These are phyloP conservation scores for Geotrichum klebahnii DNA, from an alignment of 1,139 yeast species.

Conservation along the genomic window DNA sequence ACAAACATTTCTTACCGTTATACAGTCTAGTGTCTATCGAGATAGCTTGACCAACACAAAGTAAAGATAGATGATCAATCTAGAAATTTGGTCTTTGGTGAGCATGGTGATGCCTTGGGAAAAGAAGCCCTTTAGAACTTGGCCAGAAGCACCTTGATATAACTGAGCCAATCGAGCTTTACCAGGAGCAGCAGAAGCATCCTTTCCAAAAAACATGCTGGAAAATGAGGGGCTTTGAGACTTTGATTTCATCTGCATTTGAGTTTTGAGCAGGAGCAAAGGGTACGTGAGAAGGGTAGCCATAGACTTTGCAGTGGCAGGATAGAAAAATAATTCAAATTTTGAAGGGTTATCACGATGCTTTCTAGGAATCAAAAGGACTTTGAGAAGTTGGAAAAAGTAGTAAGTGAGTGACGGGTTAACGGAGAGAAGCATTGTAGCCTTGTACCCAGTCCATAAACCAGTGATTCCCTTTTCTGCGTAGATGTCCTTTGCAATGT, in stretches of 20 bases:
- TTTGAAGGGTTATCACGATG: conserved; percentile 34
- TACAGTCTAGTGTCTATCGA: not conserved
- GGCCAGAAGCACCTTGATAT: conserved; percentile 54
- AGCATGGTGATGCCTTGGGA: conserved; percentile 40
- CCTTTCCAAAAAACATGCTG: conserved; percentile 56
- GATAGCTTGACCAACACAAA: conserved; percentile 22
- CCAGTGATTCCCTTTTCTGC: conserved; percentile 60
- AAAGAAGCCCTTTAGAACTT: conserved; percentile 39
- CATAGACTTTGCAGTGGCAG: conserved; percentile 38
- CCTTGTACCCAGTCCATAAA: conserved; percentile 74
- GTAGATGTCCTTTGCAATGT: conserved; percentile 48
- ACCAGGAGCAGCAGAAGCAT: conserved; percentile 53
- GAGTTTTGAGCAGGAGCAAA: conserved; percentile 55
- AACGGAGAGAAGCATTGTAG: conserved; percentile 61
- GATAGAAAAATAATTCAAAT: conserved; percentile 32
- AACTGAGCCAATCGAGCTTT: conserved; percentile 63
- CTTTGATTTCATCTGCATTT: conserved; percentile 62
- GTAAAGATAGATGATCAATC: conserved; percentile 32
- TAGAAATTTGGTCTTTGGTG: conserved; percentile 37
- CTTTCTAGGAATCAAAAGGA: conserved; percentile 30
- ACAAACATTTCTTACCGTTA: no score
- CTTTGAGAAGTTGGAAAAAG: conserved; percentile 34
- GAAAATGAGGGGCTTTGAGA: conserved; percentile 1
- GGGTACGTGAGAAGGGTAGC: conserved; percentile 39
- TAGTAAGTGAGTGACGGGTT: conserved; percentile 73